Evolutionary conservation across 345 rosid species (phyloP), one percentile per base, ranked within the genome.

Genomic region (Eucalyptus dawsonii): DNA sequence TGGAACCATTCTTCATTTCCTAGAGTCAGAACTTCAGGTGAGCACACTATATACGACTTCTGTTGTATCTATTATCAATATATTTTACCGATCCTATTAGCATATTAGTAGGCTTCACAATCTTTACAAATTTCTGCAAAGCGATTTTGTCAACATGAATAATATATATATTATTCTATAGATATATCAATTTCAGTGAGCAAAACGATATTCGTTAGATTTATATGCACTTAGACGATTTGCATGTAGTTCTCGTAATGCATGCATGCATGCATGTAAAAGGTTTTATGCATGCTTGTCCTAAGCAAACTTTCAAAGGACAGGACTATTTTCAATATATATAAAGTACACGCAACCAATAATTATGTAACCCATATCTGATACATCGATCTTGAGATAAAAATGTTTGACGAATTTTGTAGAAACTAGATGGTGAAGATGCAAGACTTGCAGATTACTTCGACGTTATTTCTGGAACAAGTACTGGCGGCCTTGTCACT

Each of bases 21-120:
- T 93, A 6, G 94, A 93, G 89, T 89, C 89, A 8, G 88, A 91
- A 87, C 92, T 92, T 89, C 93, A 93, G 89, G 94, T 94, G 40
- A 51, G 22, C 5, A 37, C 29, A 25, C 24, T 69, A 5, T 6
- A 17, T 34, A 69, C 7, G 7, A 34, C 14, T 69, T 34, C 2
- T 76, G 27, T 40, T 6, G 9, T 3, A 40, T 76, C 27, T 6
- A 2, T 40, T 76, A 37, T 76, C 15, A 21, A 40, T 21, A 37
- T 37, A 37, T 40, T 76, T 40, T 0, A 0, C 29, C 1, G 2
- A 40, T 76, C 27, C 42, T 76, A 4, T 37, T 22, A 76, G 47
- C 15, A 76, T 37, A 76, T 76, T 40, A 21, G 47, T 24, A 72
- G 12, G 42, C 42, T 69, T 69, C 80, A 16, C 44, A 16, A 69